Percentiles rank a stretch among this genome's conserved stretches.
Evolutionary conservation across 202 grass and related monocot species (phyloP).

Genomic region (Hordeum pubiflorum): DNA sequence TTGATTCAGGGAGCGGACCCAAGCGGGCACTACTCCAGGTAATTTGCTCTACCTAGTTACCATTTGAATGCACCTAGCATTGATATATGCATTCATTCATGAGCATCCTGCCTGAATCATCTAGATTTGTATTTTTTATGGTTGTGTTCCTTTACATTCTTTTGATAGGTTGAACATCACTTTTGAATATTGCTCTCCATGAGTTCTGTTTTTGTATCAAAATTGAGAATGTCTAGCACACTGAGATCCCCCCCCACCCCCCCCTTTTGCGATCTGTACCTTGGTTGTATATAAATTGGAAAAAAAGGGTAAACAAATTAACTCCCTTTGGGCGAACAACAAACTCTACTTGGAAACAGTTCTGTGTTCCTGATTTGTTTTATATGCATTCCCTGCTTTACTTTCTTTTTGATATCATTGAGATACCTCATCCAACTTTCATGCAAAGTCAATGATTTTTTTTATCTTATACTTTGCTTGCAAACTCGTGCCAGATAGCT

Average conservation of each 20-base stretch:
- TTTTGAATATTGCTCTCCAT: not conserved
- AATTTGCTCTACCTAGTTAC: constrained; percentile 6
- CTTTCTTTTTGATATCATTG: not conserved
- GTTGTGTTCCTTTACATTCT: not conserved
- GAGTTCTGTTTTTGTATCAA: not conserved
- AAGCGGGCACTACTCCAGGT: constrained; percentile 39
- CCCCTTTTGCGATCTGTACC: not conserved
- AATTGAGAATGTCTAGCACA: not conserved
- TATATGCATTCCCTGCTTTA: not conserved
- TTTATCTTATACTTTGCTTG: not conserved
- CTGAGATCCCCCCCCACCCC: not conserved
- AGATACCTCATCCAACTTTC: not conserved
- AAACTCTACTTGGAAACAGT: not conserved
- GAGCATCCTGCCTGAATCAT: not conserved
- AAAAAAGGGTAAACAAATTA: not conserved
- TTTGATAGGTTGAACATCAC: not conserved
- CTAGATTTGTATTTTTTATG: not conserved
- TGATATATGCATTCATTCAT: not conserved
- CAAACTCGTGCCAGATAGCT: not conserved
- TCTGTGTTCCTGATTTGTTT: not conserved
- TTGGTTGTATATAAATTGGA: not conserved
- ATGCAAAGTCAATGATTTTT: not conserved
- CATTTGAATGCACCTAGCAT: not conserved
- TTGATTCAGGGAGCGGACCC: constrained; percentile 49
- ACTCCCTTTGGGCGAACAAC: not conserved